Base-by-base conservation (phyloP, 2,329 filamentous ascomycete species). In the Epichloe typhina region DNA sequence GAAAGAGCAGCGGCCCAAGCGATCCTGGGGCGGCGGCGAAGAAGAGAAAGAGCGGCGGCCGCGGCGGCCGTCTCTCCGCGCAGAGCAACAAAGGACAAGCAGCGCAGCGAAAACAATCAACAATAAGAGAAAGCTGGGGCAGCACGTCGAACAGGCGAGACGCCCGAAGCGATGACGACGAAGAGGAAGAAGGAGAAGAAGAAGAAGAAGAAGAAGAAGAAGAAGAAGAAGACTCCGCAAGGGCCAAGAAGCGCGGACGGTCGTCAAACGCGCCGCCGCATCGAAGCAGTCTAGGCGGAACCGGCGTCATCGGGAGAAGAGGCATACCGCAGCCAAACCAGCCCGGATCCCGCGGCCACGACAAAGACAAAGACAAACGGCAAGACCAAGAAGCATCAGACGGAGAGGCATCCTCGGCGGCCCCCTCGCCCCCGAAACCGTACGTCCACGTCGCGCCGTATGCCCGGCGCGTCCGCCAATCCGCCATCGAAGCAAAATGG, bases 401-500 rank as follows among this genome's bases (percentile, higher is more conserved):
- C 1, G 47, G 57, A 19, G 51, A 45, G 6, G 26, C 52, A 31
- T 48, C 46, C 7, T 31, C 47, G 4, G 21, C 33, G 9, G 56
- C 59, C 54, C 59, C 59, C 13, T 64, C 66, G 2, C 62, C 65
- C 2, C 51, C 52, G 57, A 69, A 54, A 36, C 61, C 63, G 23
- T 80, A 76, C 61, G 71, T 72, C 43, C 74, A 78, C 56, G 65
- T 83, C 46, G 68, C 71, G 6, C 64, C 76, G 13, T 70, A 69
- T 33, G 74, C 70, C 12, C 74, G 72, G 37, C 70, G 69, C 41
- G 70, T 88, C 42, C 77, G 80, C n/a, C 77, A 75, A 54, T 74
- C 76, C 31, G 76, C 73, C 38, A 84, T 94, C 52, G 75, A 84
- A 41, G 68, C 82, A 41, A 86, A 84, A 61, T 88, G 84, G 84